phyloP scores from a whole-genome alignment of 2,329 filamentous ascomycete species.

The Fusarium nurragi region DNA sequence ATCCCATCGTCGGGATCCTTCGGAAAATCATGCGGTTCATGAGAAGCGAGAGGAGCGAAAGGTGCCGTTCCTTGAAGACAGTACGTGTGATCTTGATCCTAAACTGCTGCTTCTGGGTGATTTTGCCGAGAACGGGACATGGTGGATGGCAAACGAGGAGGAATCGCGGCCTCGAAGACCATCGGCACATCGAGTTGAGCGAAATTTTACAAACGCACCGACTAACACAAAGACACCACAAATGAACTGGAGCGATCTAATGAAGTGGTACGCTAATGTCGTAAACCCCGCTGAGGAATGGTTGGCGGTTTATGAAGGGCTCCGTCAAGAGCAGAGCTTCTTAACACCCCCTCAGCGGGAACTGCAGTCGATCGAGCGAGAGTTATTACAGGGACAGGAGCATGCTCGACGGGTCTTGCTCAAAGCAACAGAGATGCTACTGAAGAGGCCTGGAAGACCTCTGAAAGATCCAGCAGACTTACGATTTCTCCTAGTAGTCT shows the following conservation, averaged over 20 bases:
- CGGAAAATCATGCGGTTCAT: conserved; percentile 47
- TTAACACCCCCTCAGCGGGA: conserved; percentile 49
- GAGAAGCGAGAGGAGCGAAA: conserved; percentile 34
- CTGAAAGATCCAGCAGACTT: conserved; percentile 75
- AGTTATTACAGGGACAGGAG: conserved; percentile 67
- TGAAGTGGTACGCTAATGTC: conserved; percentile 78
- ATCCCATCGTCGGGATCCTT: conserved; percentile 48
- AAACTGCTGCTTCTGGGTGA: conserved; percentile 79
- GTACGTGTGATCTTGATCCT: conserved; percentile 69
- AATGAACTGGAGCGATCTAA: conserved; percentile 77
- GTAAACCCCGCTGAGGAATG: conserved; percentile 75
- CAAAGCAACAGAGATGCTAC: conserved; percentile 79
- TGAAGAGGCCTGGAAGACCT: conserved; percentile 80
- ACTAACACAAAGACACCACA: conserved; percentile 62
- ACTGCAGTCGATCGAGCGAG: conserved; percentile 57
- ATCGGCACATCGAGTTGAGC: conserved; percentile 31
- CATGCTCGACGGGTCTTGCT: conserved; percentile 76
- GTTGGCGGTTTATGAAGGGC: conserved; percentile 66
- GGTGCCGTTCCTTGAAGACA: conserved; percentile 29
- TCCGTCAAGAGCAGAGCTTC: conserved; percentile 49
- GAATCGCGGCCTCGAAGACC: conserved; percentile 39
- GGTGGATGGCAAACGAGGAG: conserved; percentile 76
- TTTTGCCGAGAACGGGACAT: conserved; percentile 81
- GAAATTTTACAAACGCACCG: conserved; percentile 23
- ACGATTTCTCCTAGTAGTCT: conserved; percentile 79